Evolutionary conservation across 2,329 filamentous ascomycete genomes (phyloP).

Genomic region (Colletotrichum trifolii): DNA sequence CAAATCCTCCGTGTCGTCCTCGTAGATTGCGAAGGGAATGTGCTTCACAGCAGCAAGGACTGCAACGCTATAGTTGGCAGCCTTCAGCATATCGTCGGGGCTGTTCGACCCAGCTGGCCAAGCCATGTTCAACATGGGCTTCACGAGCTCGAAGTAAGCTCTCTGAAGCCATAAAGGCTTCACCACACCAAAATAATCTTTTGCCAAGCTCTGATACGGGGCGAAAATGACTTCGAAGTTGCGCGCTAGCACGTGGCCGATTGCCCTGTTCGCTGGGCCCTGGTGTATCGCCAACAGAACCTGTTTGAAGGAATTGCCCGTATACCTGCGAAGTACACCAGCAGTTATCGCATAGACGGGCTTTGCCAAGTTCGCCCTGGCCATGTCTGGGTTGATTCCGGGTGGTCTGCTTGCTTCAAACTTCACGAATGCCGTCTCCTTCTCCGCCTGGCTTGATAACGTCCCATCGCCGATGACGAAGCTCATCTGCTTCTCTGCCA

Average conservation of each 20-base stretch:
- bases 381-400: slow-evolving; percentile 10
- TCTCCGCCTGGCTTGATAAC: slow-evolving; percentile 31
- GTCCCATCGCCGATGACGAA: slow-evolving; percentile 16
- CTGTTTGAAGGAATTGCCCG: slow-evolving; percentile 50
- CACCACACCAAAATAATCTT: slow-evolving; percentile 53
- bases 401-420: slow-evolving; percentile 21
- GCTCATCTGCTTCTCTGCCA: slow-evolving; percentile 40
- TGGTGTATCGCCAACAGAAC: slow-evolving; percentile 42
- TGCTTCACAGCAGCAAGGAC: slow-evolving; percentile 62
- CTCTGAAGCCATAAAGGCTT: slow-evolving; percentile 62
- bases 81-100: slow-evolving; percentile 43
- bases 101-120: slow-evolving; percentile 45
- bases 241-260: slow-evolving; percentile 54
- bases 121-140: slow-evolving; percentile 57
- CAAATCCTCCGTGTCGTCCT: slow-evolving; percentile 60
- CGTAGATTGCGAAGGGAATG: slow-evolving; percentile 62
- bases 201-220: slow-evolving; percentile 50
- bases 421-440: slow-evolving; percentile 23
- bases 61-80: slow-evolving; percentile 57
- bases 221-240: slow-evolving; percentile 56
- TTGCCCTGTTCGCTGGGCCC: slow-evolving; percentile 45
- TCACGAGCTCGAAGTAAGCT: slow-evolving; percentile 58
- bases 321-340: slow-evolving; percentile 52
- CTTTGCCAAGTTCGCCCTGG: slow-evolving; percentile 25
- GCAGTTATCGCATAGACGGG: slow-evolving; percentile 49